Conservation (phyloP, 78 protist species). For the Polysphondylium violaceum region DNA sequence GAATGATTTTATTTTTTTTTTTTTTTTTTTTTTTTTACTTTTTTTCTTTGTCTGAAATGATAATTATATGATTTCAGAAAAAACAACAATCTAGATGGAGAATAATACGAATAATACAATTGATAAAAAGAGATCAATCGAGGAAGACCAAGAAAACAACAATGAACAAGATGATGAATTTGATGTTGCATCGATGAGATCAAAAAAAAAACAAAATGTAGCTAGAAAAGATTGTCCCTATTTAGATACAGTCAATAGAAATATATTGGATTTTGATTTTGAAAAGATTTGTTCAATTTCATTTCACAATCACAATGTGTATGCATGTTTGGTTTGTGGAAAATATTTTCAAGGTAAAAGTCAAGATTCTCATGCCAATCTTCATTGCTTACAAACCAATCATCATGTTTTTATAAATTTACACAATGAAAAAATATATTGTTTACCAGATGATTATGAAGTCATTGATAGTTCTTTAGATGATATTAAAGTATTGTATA, state of each 20-base stretch:
- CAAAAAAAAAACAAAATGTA: slow-evolving; percentile 23
- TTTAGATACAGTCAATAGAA: slow-evolving; percentile 82
- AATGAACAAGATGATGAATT: slow-evolving; percentile 37
- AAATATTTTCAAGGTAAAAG: slow-evolving; percentile 97
- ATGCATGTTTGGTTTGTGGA: slow-evolving; percentile 99
- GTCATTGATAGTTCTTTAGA: slow-evolving; percentile 94
- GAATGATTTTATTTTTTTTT: no score
- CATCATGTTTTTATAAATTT: slow-evolving; percentile 97
- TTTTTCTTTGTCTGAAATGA: no score
- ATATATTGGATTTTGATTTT: slow-evolving; percentile 96
- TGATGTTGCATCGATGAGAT: slow-evolving; percentile 37
- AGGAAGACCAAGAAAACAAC: slow-evolving; percentile 3
- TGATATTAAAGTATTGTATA: slow-evolving; percentile 92
- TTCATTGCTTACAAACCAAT: slow-evolving; percentile 92
- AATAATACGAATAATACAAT: not conserved
- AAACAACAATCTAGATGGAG: no score
- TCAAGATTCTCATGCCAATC: slow-evolving; percentile 91
- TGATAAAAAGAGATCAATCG: not conserved
- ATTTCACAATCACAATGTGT: slow-evolving; percentile 93
- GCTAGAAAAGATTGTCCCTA: slow-evolving; percentile 86
- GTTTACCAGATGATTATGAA: slow-evolving; percentile 98
- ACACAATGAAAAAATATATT: slow-evolving; percentile 87
- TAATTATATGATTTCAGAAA: no score
- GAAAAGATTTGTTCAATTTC: slow-evolving; percentile 96
- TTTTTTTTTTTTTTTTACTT: no score